Conservation (phyloP, 305 asterid genomes). For the Rubia balearica region DNA sequence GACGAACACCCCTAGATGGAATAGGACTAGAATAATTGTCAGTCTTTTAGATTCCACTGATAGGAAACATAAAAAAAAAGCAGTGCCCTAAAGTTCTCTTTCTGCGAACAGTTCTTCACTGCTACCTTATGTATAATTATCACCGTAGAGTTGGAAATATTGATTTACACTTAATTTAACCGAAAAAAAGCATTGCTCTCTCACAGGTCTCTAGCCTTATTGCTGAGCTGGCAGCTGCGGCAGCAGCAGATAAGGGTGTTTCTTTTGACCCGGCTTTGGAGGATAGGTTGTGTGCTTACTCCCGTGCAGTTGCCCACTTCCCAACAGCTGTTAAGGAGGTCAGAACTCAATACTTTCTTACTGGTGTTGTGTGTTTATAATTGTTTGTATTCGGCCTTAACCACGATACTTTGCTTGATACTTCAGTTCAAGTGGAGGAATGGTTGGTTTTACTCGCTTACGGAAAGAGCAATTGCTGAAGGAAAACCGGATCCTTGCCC, state of each 20-base stretch:
- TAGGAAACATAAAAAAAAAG: neutral
- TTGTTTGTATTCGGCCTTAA: neutral
- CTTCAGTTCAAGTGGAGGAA: conserved; percentile 90
- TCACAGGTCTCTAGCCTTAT: conserved; percentile 70
- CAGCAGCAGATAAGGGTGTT: conserved; percentile 71
- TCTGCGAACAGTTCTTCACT: neutral
- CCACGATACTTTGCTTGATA: conserved; percentile 7
- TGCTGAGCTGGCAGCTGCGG: conserved; percentile 74
- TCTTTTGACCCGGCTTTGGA: conserved; percentile 69
- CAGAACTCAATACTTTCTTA: conserved; percentile 8
- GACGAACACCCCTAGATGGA: too few relatives aligned
- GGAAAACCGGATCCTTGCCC: conserved; percentile 92
- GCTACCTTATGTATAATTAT: neutral
- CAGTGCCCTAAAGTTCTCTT: neutral
- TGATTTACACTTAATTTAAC: neutral
- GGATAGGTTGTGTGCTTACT: conserved; percentile 86
- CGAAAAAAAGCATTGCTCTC: neutral
- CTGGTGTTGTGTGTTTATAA: neutral
- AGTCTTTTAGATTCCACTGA: too few relatives aligned
- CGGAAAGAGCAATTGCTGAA: conserved; percentile 65
- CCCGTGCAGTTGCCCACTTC: conserved; percentile 84
- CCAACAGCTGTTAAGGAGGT: conserved; percentile 99
- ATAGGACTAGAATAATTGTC: neutral
- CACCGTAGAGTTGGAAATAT: neutral
- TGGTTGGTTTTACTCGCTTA: conserved; percentile 86